Conservation (phyloP, 768 basidiomycete species). For the Termitomyces sp. region DNA sequence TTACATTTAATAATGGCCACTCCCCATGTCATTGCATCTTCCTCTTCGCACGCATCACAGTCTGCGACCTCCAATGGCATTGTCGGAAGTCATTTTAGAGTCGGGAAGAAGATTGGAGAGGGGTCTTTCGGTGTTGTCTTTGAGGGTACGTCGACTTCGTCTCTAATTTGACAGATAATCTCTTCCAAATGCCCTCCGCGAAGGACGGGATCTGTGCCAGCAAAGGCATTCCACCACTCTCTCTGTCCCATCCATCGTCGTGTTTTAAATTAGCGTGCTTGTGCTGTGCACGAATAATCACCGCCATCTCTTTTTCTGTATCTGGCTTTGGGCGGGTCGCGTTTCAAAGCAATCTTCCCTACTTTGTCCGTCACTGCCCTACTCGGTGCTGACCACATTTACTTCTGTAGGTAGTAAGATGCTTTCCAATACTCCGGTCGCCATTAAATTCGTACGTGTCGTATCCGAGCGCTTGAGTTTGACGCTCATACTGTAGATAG, state of each 20-base stretch:
- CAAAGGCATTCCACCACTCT: not conserved
- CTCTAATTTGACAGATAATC: not conserved
- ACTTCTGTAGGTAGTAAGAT: conserved; percentile 68
- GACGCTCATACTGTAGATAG: conserved; percentile 30
- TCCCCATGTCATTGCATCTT: conserved; percentile 80
- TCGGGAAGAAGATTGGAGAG: conserved; percentile 99
- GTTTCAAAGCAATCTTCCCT: not conserved
- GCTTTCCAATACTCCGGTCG: conserved; percentile 80
- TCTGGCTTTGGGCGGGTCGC: not conserved
- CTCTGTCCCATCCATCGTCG: not conserved
- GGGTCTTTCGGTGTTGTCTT: conserved; percentile 99
- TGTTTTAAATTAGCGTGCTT: not conserved
- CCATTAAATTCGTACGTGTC: conserved; percentile 89
- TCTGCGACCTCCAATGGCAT: conserved; percentile 64
- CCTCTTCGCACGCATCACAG: conserved; percentile 62
- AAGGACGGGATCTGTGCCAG: conserved; percentile 3
- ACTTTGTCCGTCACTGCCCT: not conserved
- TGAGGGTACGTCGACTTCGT: conserved; percentile 57
- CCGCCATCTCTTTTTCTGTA: not conserved
- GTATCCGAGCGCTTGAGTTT: conserved; percentile 5
- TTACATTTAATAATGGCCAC: conserved; percentile 53
- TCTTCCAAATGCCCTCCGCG: conserved; percentile 1
- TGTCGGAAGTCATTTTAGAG: conserved; percentile 77
- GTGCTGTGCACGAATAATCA: not conserved
- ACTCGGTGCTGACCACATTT: conserved; percentile 3